Conservation (phyloP, 257 asterid species). For the Coffea canephora region DNA sequence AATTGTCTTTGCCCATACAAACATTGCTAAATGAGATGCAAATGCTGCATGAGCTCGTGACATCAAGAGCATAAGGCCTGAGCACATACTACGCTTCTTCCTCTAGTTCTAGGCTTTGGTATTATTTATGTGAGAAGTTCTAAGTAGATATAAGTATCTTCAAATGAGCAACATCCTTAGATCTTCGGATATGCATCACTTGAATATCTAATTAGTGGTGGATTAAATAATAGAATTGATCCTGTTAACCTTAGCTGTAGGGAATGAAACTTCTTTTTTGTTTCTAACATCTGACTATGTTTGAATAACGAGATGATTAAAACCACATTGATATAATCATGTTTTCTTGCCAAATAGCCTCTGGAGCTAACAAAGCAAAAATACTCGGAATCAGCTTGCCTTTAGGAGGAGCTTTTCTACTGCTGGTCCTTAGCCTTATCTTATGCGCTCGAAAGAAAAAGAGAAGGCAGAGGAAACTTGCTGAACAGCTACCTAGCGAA, state of each 20-base stretch:
- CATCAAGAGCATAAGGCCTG: too few relatives aligned
- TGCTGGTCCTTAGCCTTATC: background rate
- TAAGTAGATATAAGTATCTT: too few relatives aligned
- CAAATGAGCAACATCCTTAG: too few relatives aligned
- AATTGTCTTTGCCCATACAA: too few relatives aligned
- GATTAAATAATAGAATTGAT: background rate
- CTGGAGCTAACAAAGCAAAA: background rate
- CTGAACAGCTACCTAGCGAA: background rate
- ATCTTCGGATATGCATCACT: background rate
- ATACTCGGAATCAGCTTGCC: constrained; percentile 15
- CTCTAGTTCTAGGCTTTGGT: too few relatives aligned
- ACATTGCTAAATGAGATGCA: too few relatives aligned
- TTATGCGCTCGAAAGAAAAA: constrained; percentile 7
- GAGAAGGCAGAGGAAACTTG: background rate
- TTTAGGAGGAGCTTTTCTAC: background rate
- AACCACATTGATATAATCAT: too few relatives aligned
- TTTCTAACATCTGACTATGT: background rate
- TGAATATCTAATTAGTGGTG: background rate
- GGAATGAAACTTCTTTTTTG: background rate
- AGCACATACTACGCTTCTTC: too few relatives aligned
- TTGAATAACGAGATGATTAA: background rate
- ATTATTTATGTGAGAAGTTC: too few relatives aligned
- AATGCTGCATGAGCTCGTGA: too few relatives aligned
- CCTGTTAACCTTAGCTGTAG: background rate
- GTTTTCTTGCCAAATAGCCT: background rate